These are phyloP conservation scores for Apiospora aurea DNA, from an alignment of 2,329 filamentous ascomycete species.

Conservation along the genomic window DNA sequence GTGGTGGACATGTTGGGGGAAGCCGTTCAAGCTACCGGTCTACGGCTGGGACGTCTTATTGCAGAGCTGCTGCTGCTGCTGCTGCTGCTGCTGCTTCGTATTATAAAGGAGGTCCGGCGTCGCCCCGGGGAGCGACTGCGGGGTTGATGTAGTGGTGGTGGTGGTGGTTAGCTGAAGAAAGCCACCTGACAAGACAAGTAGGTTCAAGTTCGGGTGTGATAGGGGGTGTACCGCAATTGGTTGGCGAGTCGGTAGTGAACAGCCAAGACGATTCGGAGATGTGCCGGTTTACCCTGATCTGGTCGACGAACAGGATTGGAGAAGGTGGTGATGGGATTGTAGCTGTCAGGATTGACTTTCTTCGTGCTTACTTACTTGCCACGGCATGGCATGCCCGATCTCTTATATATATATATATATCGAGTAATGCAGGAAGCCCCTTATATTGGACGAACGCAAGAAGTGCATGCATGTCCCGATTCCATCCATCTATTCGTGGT, in stretches of 20 bases:
- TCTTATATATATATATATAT: slow-evolving; percentile 19
- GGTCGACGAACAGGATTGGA: neutral
- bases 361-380: neutral
- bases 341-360: neutral
- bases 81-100: neutral
- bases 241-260: neutral
- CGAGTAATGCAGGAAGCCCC: neutral
- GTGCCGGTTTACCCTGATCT: neutral
- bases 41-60: neutral
- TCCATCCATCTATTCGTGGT: neutral
- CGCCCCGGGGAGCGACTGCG: slow-evolving; percentile 3
- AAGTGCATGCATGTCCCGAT: neutral
- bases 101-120: slow-evolving; percentile 10
- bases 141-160: slow-evolving; percentile 7
- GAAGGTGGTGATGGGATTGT: neutral
- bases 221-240: slow-evolving; percentile 2
- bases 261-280: neutral
- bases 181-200: slow-evolving; percentile 11
- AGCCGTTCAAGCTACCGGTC: neutral
- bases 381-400: neutral
- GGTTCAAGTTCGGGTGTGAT: neutral
- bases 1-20: neutral
- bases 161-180: neutral
- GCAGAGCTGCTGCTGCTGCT: neutral
- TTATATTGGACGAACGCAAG: neutral